Conservation (phyloP, 78 protist species). For the Speleostelium caveatum region DNA sequence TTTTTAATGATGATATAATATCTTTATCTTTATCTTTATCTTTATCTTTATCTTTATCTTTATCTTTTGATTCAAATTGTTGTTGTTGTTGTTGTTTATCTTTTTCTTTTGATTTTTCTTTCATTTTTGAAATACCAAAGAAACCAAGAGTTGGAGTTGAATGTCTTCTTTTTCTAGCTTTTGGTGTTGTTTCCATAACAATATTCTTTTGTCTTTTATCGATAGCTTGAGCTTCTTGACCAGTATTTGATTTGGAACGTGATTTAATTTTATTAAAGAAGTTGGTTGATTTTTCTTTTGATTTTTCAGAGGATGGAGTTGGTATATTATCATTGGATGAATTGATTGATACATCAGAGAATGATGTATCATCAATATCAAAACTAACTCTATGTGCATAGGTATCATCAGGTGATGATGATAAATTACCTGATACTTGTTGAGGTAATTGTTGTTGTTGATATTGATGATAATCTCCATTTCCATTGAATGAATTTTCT, state of each 20-base stretch:
- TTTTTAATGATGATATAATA: neutral
- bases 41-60: neutral
- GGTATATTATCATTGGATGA: no score
- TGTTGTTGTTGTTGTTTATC: no score
- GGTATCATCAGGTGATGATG: neutral
- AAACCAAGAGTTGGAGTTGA: slow-evolving; percentile 29
- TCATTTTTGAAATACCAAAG: slow-evolving; percentile 1
- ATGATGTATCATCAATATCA: neutral
- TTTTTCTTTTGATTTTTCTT: neutral
- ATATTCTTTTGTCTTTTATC: neutral
- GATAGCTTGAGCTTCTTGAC: neutral
- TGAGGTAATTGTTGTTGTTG: neutral
- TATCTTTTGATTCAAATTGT: no score
- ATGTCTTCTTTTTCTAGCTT: slow-evolving; percentile 49
- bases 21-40: slow-evolving; percentile 8
- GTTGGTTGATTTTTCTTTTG: no score
- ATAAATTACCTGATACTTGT: neutral
- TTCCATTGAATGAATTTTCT: no score
- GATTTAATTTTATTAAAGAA: no score
- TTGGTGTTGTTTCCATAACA: neutral
- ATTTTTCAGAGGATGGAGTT: no score
- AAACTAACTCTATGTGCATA: neutral
- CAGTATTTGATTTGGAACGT: neutral
- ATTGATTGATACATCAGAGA: neutral
- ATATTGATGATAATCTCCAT: neutral